phyloP scores from a whole-genome alignment of 345 rosid genomes.

The Durio zibethinus region DNA sequence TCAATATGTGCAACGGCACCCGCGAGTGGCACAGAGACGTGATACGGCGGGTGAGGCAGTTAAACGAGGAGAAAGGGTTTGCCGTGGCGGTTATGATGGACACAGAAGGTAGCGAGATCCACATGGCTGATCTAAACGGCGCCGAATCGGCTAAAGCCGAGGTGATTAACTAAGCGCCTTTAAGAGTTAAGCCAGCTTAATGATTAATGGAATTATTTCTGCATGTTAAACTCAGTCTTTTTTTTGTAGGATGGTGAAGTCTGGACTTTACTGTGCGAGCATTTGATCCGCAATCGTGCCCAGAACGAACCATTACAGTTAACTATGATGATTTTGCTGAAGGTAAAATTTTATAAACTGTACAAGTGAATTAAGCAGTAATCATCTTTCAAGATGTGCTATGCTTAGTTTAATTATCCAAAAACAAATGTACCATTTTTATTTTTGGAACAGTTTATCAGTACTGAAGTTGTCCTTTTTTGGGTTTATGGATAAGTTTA shows the following conservation, averaged over 20 bases:
- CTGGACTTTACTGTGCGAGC: constrained; percentile 60
- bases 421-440: not conserved
- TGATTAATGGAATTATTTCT: too few relatives aligned
- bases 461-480: not conserved
- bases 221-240: not conserved
- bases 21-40: constrained; percentile 59
- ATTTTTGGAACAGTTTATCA: not conserved
- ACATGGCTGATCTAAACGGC: constrained; percentile 65
- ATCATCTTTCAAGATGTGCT: not conserved
- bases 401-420: not conserved
- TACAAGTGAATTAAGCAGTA: not conserved
- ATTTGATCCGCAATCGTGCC: constrained; percentile 37
- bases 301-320: constrained; percentile 51
- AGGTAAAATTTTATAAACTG: constrained; percentile 31
- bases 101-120: constrained; percentile 69
- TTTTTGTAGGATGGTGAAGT: constrained; percentile 53
- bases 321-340: constrained; percentile 72
- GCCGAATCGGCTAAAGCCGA: constrained; percentile 59
- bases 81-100: constrained; percentile 73
- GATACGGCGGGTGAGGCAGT: constrained; percentile 50
- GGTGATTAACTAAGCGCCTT: constrained; percentile 24
- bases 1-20: constrained; percentile 66
- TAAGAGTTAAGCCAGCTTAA: not conserved
- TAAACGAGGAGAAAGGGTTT: constrained; percentile 63
- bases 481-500: not conserved